Evolutionary conservation across 441 rosid genomes (phyloP).

Genomic region (Capsella rubella): DNA sequence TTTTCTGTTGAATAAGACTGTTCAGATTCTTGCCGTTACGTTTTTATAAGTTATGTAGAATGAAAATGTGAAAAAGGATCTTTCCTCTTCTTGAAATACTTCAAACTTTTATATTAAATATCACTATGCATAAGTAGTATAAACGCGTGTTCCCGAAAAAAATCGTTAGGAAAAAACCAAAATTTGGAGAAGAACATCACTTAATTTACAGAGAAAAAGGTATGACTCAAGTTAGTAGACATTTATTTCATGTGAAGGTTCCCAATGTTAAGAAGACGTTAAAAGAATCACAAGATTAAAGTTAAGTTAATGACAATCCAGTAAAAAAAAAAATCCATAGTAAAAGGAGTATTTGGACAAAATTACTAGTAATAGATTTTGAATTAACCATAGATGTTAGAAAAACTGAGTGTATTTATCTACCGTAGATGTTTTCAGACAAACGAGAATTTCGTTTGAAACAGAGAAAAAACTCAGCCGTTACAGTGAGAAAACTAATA

Average conservation of each 20-base stretch:
- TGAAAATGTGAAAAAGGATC: constrained; percentile 26
- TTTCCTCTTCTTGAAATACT: constrained; percentile 34
- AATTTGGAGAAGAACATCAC: not conserved
- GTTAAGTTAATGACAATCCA: constrained; percentile 4
- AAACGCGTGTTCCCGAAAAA: constrained; percentile 8
- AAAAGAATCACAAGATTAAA: constrained; percentile 16
- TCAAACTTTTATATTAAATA: constrained; percentile 4
- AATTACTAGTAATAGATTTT: not conserved
- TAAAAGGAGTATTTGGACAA: not conserved
- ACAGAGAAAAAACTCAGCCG: constrained; percentile 2
- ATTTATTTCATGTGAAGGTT: constrained; percentile 19
- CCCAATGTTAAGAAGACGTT: constrained; percentile 21
- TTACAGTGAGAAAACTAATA: constrained; percentile 6
- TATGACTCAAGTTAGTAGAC: not conserved
- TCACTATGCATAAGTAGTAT: not conserved
- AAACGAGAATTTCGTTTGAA: constrained; percentile 14
- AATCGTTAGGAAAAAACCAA: not conserved
- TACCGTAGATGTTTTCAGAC: not conserved
- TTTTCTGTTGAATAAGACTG: constrained; percentile 8
- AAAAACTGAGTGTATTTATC: not conserved
- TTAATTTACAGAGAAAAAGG: not conserved
- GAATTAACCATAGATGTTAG: not conserved
- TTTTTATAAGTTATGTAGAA: constrained; percentile 18
- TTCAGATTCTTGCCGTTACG: constrained; percentile 45
- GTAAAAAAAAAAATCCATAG: not conserved